Evolutionary conservation across 805 yeast species (phyloP).

Genomic region (Candida golubevii): DNA sequence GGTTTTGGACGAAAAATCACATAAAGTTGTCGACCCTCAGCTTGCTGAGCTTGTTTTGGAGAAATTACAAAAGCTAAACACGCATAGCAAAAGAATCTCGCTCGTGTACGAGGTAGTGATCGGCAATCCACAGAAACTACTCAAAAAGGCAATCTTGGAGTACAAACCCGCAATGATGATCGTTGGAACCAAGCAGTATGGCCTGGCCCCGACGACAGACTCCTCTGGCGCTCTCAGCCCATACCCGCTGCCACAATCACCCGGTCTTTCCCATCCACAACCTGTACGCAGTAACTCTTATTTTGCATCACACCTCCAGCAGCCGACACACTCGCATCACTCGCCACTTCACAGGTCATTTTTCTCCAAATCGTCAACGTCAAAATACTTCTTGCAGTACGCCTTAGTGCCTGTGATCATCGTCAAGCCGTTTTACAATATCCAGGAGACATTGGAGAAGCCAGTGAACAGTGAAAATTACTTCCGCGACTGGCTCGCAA

Average conservation of each 20-base stretch:
- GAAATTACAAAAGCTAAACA: slow-evolving; percentile 32
- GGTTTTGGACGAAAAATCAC: slow-evolving; percentile 35
- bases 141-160: slow-evolving; percentile 38
- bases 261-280: slow-evolving; percentile 7
- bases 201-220: slow-evolving; percentile 6
- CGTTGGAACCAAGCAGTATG: slow-evolving; percentile 38
- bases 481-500: slow-evolving; percentile 32
- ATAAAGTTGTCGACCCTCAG: slow-evolving; percentile 25
- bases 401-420: slow-evolving; percentile 43
- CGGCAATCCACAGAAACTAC: slow-evolving; percentile 38
- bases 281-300: slow-evolving; percentile 5
- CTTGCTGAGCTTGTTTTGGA: slow-evolving; percentile 26
- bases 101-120: slow-evolving; percentile 38
- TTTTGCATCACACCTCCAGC: not conserved
- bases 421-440: slow-evolving; percentile 37
- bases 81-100: slow-evolving; percentile 32
- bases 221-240: not conserved
- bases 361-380: slow-evolving; percentile 32
- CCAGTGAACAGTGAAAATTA: slow-evolving; percentile 34
- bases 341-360: slow-evolving; percentile 21
- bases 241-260: not conserved
- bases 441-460: slow-evolving; percentile 24
- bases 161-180: slow-evolving; percentile 44
- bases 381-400: slow-evolving; percentile 39
- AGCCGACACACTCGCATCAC: slow-evolving; percentile 1